Evolutionary conservation across 768 basidiomycete genomes (phyloP).

Genomic region (Rickenella mellea): DNA sequence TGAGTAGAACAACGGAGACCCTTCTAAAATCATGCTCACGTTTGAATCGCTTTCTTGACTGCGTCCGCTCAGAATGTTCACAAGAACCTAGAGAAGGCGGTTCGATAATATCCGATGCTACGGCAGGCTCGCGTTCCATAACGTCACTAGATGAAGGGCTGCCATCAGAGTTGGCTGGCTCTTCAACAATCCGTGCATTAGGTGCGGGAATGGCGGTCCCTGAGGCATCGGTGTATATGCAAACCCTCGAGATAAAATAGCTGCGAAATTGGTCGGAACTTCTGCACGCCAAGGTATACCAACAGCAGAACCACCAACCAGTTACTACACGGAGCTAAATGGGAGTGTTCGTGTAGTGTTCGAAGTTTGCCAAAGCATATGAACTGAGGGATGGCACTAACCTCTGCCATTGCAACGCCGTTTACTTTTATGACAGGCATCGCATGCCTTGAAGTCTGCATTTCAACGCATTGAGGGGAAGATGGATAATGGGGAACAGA

Average conservation of each 20-base stretch:
- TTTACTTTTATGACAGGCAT: conserved; percentile 80
- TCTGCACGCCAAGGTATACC: not conserved
- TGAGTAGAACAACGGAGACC: conserved; percentile 22
- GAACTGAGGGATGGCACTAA: too few relatives aligned
- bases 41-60: too few relatives aligned
- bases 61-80: too few relatives aligned
- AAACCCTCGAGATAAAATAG: conserved; percentile 73
- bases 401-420: conserved; percentile 77
- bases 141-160: not conserved
- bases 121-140: not conserved
- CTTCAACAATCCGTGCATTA: not conserved
- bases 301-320: conserved; percentile 35
- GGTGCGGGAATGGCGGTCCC: conserved; percentile 74
- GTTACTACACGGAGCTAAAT: conserved; percentile 74
- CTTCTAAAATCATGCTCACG: too few relatives aligned
- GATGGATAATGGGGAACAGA: conserved; percentile 14
- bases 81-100: not conserved
- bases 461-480: not conserved
- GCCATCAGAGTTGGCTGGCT: not conserved
- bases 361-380: too few relatives aligned
- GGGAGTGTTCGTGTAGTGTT: too few relatives aligned
- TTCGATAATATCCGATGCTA: not conserved
- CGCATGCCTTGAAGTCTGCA: conserved; percentile 47
- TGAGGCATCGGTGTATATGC: conserved; percentile 71
- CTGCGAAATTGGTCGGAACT: conserved; percentile 47